Conservation (phyloP, 768 basidiomycete species). For the Tulasnella sp. region DNA sequence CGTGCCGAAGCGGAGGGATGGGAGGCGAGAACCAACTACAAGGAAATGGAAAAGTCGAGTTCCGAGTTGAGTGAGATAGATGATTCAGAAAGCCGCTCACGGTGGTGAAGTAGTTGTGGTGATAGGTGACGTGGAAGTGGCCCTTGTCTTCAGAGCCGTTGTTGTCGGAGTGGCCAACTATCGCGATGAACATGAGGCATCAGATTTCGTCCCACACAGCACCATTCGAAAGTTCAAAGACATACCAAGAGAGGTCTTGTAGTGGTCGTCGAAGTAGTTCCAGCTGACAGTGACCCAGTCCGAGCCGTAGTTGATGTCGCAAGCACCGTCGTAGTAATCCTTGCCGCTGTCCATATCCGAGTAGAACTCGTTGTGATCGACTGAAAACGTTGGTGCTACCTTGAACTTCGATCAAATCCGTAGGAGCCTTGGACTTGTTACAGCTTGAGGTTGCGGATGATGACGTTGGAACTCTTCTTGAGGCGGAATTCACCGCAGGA, state of each 20-base stretch:
- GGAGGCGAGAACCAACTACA: conserved; percentile 29
- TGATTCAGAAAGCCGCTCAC: too few species aligned
- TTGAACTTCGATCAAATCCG: background rate
- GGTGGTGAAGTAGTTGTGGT: background rate
- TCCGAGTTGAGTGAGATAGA: too few species aligned
- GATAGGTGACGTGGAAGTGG: too few species aligned
- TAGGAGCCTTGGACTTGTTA: background rate
- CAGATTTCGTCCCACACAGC: too few species aligned
- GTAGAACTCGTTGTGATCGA: background rate
- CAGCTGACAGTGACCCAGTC: conserved; percentile 27
- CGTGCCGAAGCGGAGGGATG: conserved; percentile 40
- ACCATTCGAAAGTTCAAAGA: background rate
- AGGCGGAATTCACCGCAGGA: background rate
- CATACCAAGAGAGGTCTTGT: conserved; percentile 36
- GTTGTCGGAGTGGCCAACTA: conserved; percentile 27
- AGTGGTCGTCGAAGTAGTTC: conserved; percentile 30
- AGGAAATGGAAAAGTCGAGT: background rate
- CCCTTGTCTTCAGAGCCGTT: conserved; percentile 27
- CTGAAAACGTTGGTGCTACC: background rate
- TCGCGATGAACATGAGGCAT: too few species aligned
- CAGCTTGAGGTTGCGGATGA: conserved; percentile 1
- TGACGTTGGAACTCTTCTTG: background rate
- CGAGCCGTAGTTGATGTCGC: conserved; percentile 41
- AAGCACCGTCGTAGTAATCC: conserved; percentile 39
- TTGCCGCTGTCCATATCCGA: conserved; percentile 23